phyloP scores from a whole-genome alignment of 1,284 basidiomycete genomes.

The Cryptococcus deneoformans region DNA sequence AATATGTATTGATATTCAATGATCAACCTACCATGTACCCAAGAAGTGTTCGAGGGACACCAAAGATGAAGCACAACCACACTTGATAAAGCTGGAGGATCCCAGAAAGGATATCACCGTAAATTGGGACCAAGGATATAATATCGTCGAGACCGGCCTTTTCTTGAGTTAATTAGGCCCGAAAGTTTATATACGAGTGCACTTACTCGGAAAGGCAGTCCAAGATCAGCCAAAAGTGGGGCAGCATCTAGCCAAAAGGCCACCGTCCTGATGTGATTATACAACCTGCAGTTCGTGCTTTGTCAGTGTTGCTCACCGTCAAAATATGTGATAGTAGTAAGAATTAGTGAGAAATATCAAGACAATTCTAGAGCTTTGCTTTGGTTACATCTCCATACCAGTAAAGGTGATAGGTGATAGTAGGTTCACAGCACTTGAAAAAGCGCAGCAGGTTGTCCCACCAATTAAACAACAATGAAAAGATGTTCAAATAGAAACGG shows the following conservation, averaged over 20 bases:
- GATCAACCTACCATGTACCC: conserved; percentile 41
- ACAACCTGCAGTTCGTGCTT: conserved; percentile 26
- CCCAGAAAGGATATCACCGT: conserved; percentile 46
- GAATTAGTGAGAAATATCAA: conserved; percentile 13
- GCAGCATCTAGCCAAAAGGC: conserved; percentile 50
- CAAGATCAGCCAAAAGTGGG: conserved; percentile 46
- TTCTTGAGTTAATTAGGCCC: conserved; percentile 2
- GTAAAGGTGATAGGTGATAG: no score
- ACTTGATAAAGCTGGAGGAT: conserved; percentile 49
- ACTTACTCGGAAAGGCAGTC: conserved; percentile 41
- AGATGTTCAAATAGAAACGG: no score
- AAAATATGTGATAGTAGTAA: conserved; percentile 3
- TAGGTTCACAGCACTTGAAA: no score
- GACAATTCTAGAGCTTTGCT: conserved; percentile 13
- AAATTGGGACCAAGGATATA: conserved; percentile 48
- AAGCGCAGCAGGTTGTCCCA: no score
- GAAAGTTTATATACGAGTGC: conserved; percentile 3
- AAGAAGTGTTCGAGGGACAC: conserved; percentile 31
- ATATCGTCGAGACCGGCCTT: conserved; percentile 49
- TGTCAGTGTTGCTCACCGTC: conserved; percentile 3
- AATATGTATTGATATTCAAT: neutral
- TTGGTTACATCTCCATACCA: conserved; percentile 19
- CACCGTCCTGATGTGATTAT: conserved; percentile 48
- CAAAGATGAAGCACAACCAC: conserved; percentile 45
- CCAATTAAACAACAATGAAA: no score